These are phyloP conservation scores for Arthrinium puccinioides DNA, from an alignment of 2,329 filamentous ascomycete species.

Conservation along the genomic window DNA sequence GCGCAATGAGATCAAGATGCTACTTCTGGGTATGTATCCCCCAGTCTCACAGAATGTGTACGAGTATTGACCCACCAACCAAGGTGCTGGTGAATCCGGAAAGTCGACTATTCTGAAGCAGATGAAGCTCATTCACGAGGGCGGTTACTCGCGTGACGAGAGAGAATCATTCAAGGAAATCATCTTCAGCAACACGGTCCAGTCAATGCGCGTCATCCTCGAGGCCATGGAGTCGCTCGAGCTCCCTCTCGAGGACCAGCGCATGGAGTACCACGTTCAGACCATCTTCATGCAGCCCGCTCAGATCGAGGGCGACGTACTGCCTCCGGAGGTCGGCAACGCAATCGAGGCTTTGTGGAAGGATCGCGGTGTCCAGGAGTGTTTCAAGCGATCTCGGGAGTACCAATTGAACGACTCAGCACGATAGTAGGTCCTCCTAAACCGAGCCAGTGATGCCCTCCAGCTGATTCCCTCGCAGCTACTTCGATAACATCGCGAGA, in stretches of 20 bases:
- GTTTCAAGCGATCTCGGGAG: slow-evolving; percentile 91
- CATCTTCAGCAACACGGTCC: slow-evolving; percentile 64
- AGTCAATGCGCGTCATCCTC: slow-evolving; percentile 63
- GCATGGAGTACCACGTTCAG: slow-evolving; percentile 95
- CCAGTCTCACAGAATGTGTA: neutral
- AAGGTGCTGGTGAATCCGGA: slow-evolving; percentile 97
- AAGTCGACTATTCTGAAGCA: slow-evolving; percentile 94
- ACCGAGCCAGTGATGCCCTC: no score
- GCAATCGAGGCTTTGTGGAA: slow-evolving; percentile 92
- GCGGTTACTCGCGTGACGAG: slow-evolving; percentile 91
- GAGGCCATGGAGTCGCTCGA: slow-evolving; percentile 64
- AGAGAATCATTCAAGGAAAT: slow-evolving; percentile 65
- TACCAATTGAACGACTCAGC: slow-evolving; percentile 96
- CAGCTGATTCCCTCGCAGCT: slow-evolving; percentile 47
- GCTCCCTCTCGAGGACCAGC: slow-evolving; percentile 81
- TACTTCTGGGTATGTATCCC: slow-evolving; percentile 76
- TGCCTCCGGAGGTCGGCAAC: slow-evolving; percentile 89
- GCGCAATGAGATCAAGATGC: slow-evolving; percentile 99
- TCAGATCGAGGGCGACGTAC: slow-evolving; percentile 90
- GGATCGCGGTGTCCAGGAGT: slow-evolving; percentile 86
- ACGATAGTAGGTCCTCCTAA: slow-evolving; percentile 81
- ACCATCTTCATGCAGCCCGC: slow-evolving; percentile 98
- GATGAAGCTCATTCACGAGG: slow-evolving; percentile 99
- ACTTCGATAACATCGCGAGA: slow-evolving; percentile 90
- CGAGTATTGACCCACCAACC: no score